Percentiles rank a stretch among this genome's conserved stretches.
Conservation (phyloP, 441 rosid species). For the Populus hybrid region DNA sequence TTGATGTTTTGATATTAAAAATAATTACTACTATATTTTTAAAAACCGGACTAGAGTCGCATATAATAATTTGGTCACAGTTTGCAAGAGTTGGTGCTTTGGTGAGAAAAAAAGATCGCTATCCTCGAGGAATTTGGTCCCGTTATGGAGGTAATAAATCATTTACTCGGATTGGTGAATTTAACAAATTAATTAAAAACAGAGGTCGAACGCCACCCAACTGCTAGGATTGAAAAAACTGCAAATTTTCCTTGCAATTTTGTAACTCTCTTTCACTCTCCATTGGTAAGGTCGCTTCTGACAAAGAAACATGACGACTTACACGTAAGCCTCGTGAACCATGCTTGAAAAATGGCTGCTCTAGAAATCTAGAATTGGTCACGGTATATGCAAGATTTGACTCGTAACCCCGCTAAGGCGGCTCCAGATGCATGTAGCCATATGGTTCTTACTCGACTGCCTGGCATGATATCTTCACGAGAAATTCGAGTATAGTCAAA, state of each 20-base stretch:
- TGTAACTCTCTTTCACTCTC: background rate
- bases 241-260: background rate
- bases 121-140: background rate
- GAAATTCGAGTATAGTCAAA: too few species aligned
- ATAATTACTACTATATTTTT: fast-evolving
- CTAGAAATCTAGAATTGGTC: background rate
- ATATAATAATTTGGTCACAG: background rate
- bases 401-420: conserved; percentile 12
- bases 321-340: background rate
- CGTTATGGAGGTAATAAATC: background rate
- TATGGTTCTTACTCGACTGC: background rate
- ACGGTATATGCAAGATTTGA: background rate
- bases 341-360: background rate
- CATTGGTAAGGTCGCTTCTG: background rate
- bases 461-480: background rate
- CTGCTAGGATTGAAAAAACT: background rate
- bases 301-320: background rate
- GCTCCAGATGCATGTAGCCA: conserved; percentile 7
- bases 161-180: background rate
- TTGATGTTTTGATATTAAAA: too few species aligned
- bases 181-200: too few species aligned
- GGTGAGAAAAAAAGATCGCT: background rate
- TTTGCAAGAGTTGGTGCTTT: background rate
- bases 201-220: background rate
- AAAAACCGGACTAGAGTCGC: background rate